These are phyloP conservation scores for Cryptococcus maquisensis DNA, from an alignment of 1,284 basidiomycete genomes.

Conservation along the genomic window DNA sequence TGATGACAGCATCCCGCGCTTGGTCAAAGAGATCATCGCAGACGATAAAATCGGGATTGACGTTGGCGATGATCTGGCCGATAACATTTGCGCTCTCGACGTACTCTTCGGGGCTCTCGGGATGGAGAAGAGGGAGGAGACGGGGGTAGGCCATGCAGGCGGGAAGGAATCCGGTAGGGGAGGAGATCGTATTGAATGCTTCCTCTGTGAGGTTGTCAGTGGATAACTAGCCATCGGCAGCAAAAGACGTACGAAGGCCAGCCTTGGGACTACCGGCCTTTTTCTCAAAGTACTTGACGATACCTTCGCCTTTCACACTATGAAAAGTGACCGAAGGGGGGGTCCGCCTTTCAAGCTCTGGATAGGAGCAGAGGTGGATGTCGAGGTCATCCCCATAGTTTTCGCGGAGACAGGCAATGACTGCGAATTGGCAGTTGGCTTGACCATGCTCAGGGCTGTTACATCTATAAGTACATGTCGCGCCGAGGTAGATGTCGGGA, in stretches of 20 bases:
- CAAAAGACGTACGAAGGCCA: no score
- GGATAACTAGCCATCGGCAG: no score
- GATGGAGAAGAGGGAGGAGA: constrained; percentile 6
- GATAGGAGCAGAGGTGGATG: constrained; percentile 16
- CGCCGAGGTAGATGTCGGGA: no score
- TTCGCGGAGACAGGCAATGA: constrained; percentile 12
- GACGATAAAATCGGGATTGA: constrained; percentile 18
- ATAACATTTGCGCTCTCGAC: constrained; percentile 7
- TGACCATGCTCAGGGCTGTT: constrained; percentile 7
- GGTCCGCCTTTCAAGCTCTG: constrained; percentile 1
- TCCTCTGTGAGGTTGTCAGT: no score
- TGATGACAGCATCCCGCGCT: constrained; percentile 15
- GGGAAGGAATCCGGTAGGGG: no score
- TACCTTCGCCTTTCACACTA: constrained; percentile 9
- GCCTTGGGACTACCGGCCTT: neutral
- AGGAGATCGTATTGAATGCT: no score
- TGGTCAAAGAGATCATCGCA: constrained; percentile 13
- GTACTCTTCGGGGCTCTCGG: constrained; percentile 17
- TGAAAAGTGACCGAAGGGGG: constrained; percentile 13
- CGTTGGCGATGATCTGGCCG: constrained; percentile 2
- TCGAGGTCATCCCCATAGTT: constrained; percentile 13
- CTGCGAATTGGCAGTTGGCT: constrained; percentile 18
- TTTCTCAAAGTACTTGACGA: constrained; percentile 4
- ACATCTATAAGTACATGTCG: no score
- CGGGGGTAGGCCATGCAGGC: neutral